phyloP scores from a whole-genome alignment of 441 rosid species.

The Mallotus japonicus region DNA sequence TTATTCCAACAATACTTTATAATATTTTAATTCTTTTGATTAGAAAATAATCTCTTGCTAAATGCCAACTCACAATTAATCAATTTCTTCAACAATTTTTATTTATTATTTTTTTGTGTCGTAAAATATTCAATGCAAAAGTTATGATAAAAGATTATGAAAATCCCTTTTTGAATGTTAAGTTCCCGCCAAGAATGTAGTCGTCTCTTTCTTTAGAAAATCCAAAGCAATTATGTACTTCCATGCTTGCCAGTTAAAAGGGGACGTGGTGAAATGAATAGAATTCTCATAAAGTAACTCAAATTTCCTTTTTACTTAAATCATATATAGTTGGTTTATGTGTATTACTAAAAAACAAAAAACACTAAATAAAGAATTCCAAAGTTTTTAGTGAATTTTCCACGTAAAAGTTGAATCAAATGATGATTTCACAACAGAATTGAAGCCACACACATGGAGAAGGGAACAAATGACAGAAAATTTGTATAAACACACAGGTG shows the following conservation, averaged over 20 bases:
- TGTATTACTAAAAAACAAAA: too few relatives aligned
- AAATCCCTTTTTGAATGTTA: background rate
- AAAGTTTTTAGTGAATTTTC: background rate
- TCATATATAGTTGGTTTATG: too few relatives aligned
- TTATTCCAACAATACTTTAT: too few relatives aligned
- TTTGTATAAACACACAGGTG: background rate
- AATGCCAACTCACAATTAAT: background rate
- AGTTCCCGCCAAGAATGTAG: constrained; percentile 3
- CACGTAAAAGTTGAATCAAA: background rate
- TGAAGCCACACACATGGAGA: constrained; percentile 19
- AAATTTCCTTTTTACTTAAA: too few relatives aligned
- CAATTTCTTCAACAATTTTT: background rate
- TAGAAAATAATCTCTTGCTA: too few relatives aligned
- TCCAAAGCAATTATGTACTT: background rate
- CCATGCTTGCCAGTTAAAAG: constrained; percentile 14
- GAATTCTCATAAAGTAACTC: constrained; percentile 3
- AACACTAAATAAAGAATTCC: background rate
- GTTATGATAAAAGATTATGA: constrained; percentile 3
- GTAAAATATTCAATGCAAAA: background rate
- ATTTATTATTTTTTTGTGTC: background rate
- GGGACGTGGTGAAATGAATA: constrained; percentile 3
- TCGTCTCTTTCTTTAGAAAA: background rate
- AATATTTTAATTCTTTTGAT: too few relatives aligned
- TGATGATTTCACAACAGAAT: constrained; percentile 5
- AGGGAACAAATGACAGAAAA: background rate